Base-by-base conservation (phyloP, 192 early-diverging fungal genomes). In the Geosiphon pyriformis region DNA sequence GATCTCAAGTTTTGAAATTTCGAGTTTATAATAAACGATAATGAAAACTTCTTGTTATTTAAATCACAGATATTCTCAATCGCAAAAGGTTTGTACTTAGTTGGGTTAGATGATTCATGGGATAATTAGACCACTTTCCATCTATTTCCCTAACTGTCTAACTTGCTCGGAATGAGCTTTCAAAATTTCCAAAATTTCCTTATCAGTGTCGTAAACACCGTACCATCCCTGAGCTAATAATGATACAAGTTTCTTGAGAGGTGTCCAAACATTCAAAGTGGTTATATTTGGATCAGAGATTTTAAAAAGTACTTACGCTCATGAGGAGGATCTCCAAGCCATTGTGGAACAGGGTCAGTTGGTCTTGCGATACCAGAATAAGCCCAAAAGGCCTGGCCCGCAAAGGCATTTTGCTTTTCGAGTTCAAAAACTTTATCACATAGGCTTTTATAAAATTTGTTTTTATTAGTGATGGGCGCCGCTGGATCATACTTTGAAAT, bases 321-420 rank as follows among this genome's bases (percentile, higher is more conserved):
- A 66, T 85, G 83, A 3, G 80, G 82, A 35, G 83, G 83, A 50
- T 85, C 82, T 56, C 85, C 83, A 22, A 75, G 73, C 80, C 82
- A 87, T 50, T 42, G 63, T 23, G 73, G 60, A 47, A 31, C 26
- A 2, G 64, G 22, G 61, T 64, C 54, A 22, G 69, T 78, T 4
- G 84, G 79, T 17, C 82, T 66, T 4, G 76, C 79, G 6, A 55
- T 46, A 48, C 87, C 87, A 20, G 80, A 58, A 46, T 82, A 89
- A 15, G 83, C 87, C 87, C 87, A 89, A 64, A 89, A 89, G 10
- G 77, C 75, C n/a, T 72, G 66, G 17, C 87, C 87, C 0, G 68
- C 69, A 27, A 76, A 73, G 4, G 69, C 52, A 18, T 70, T 62
- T 12, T 74, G 34, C 15, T 59, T 54, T n/a, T 63, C 56, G 15